These are phyloP conservation scores for Albizia julibrissin DNA, from an alignment of 306 rosid genomes.

Conservation along the genomic window DNA sequence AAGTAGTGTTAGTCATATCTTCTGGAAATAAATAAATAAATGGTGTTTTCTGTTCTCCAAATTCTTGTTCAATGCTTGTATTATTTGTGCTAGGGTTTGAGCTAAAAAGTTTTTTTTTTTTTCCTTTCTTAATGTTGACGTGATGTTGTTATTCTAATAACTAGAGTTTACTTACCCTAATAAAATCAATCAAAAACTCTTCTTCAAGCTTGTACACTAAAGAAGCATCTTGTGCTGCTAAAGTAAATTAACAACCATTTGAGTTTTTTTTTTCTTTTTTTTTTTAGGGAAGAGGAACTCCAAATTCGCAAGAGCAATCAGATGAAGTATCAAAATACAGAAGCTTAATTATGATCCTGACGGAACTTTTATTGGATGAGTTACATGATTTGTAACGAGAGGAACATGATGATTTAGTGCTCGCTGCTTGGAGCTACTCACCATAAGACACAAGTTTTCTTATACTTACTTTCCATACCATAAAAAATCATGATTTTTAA, in stretches of 20 bases:
- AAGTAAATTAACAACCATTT: background rate
- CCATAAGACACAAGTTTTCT: no score
- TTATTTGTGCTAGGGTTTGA: background rate
- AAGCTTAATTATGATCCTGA: slow-evolving; percentile 13
- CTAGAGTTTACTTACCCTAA: slow-evolving; percentile 14
- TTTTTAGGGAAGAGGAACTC: slow-evolving; percentile 12
- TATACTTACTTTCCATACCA: no score
- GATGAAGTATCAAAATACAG: background rate
- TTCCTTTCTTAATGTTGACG: background rate
- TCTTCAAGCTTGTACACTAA: background rate
- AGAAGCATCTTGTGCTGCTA: background rate
- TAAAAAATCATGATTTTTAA: no score
- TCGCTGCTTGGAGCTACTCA: no score
- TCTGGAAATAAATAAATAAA: slow-evolving; percentile 9
- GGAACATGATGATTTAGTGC: background rate
- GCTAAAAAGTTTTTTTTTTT: background rate
- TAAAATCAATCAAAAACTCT: background rate
- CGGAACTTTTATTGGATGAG: background rate
- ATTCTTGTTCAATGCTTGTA: slow-evolving; percentile 4
- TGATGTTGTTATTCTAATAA: background rate
- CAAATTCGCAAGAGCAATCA: slow-evolving; percentile 19
- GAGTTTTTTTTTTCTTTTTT: background rate
- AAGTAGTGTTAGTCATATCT: background rate
- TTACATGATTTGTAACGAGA: background rate
- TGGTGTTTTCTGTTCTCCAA: background rate